phyloP scores from a whole-genome alignment of 2,329 filamentous ascomycete species.

The Colletotrichum agaves region DNA sequence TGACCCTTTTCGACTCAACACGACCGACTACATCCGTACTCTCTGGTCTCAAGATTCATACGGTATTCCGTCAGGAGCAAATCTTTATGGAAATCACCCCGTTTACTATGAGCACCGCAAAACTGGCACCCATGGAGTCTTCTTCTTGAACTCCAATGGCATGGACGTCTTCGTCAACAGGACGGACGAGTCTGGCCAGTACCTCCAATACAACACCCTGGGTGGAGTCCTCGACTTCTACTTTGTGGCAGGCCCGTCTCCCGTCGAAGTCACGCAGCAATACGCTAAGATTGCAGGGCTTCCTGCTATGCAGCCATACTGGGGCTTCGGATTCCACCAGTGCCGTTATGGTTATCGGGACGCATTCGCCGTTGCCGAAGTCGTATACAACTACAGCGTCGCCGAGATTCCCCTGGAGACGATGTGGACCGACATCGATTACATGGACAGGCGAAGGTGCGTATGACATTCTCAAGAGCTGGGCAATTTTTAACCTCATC shows the following conservation, averaged over 20 bases:
- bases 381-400: conserved; percentile 73
- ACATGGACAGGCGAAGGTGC: conserved; percentile 46
- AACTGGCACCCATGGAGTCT: conserved; percentile 70
- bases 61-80: conserved; percentile 67
- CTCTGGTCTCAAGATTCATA: conserved; percentile 77
- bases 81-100: conserved; percentile 79
- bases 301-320: conserved; percentile 73
- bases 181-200: conserved; percentile 68
- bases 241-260: conserved; percentile 69
- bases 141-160: conserved; percentile 77
- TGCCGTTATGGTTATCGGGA: conserved; percentile 74
- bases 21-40: conserved; percentile 75
- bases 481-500: conserved; percentile 14
- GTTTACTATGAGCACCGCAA: conserved; percentile 80
- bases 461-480: background rate
- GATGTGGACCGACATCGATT: conserved; percentile 68
- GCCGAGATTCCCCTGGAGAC: conserved; percentile 75
- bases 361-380: conserved; percentile 72
- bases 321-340: conserved; percentile 70
- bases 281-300: conserved; percentile 67
- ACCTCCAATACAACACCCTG: conserved; percentile 82
- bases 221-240: conserved; percentile 82
- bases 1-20: conserved; percentile 75
- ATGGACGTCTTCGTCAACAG: conserved; percentile 83
- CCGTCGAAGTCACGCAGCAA: conserved; percentile 67